A percentile compares a stretch with the other conserved stretches of the same genome.
phyloP scores from a whole-genome alignment of 1,284 basidiomycete species.

The Microbotryum lychnidis-dioicae region DNA sequence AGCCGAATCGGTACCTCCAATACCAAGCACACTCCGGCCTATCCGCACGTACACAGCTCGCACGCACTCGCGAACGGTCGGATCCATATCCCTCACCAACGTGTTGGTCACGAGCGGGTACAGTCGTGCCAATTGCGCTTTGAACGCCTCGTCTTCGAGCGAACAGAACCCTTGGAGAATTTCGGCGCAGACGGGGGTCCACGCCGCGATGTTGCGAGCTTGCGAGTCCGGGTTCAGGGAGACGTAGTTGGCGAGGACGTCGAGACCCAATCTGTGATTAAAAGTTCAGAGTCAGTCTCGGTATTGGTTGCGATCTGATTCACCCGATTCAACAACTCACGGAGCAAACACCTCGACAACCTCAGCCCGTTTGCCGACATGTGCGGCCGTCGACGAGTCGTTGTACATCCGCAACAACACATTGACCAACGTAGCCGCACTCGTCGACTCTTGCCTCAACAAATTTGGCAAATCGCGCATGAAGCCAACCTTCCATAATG shows the following conservation, averaged over 20 bases:
- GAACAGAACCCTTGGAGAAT: conserved; percentile 81
- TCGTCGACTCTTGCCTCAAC: conserved; percentile 95
- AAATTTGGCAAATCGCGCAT: conserved; percentile 99
- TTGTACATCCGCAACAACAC: conserved; percentile 89
- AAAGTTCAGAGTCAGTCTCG: background rate
- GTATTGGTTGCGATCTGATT: background rate
- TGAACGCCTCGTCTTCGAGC: conserved; percentile 84
- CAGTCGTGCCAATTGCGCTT: conserved; percentile 67
- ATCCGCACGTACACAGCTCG: conserved; percentile 59
- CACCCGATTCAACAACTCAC: conserved; percentile 48
- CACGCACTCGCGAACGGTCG: conserved; percentile 68
- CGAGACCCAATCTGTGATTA: conserved; percentile 64
- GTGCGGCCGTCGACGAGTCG: conserved; percentile 68
- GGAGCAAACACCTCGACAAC: conserved; percentile 84
- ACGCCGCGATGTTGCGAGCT: conserved; percentile 89
- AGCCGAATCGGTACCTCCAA: background rate
- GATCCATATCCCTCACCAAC: conserved; percentile 65
- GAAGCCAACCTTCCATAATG: conserved; percentile 99
- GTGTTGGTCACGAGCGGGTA: conserved; percentile 79
- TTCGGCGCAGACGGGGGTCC: conserved; percentile 94
- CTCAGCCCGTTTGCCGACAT: conserved; percentile 69
- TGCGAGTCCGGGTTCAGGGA: conserved; percentile 84
- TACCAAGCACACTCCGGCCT: conserved; percentile 15
- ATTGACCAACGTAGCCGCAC: conserved; percentile 89
- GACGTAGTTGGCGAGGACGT: conserved; percentile 83